These are phyloP conservation scores for Aspergillus caelatus DNA, from an alignment of 2,329 filamentous ascomycete genomes.

Conservation along the genomic window DNA sequence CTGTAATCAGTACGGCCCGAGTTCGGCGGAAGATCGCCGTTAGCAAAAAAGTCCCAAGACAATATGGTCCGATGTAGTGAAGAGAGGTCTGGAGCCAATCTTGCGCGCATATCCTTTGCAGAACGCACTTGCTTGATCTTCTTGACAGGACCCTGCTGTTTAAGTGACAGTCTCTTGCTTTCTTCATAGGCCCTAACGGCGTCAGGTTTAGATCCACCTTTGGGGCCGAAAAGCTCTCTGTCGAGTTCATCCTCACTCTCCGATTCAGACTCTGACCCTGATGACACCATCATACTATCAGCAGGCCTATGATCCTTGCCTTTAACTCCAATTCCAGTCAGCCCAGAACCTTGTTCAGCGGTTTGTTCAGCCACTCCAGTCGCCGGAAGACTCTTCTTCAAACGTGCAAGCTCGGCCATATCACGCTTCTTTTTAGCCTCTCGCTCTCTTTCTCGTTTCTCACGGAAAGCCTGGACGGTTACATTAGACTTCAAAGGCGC, in stretches of 20 bases:
- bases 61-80: conserved; percentile 83
- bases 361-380: conserved; percentile 58
- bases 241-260: conserved; percentile 78
- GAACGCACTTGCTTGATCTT: conserved; percentile 80
- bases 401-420: conserved; percentile 69
- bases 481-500: conserved; percentile 34
- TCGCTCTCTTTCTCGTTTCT: conserved; percentile 73
- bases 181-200: conserved; percentile 51
- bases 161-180: conserved; percentile 52
- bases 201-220: conserved; percentile 41
- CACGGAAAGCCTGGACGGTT: conserved; percentile 63
- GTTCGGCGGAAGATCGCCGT: conserved; percentile 80
- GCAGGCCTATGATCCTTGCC: conserved; percentile 77
- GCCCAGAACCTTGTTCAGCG: conserved; percentile 76
- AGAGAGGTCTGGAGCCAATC: conserved; percentile 86
- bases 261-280: conserved; percentile 64
- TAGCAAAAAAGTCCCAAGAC: conserved; percentile 92
- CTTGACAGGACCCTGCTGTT: conserved; percentile 73
- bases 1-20: conserved; percentile 70
- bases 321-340: conserved; percentile 70
- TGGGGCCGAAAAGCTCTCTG: conserved; percentile 65
- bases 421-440: conserved; percentile 75
- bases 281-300: conserved; percentile 87
- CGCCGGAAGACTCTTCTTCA: conserved; percentile 59
- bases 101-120: conserved; percentile 90